phyloP scores from a whole-genome alignment of 208 protist species.

The Wallacemonas sp. region DNA sequence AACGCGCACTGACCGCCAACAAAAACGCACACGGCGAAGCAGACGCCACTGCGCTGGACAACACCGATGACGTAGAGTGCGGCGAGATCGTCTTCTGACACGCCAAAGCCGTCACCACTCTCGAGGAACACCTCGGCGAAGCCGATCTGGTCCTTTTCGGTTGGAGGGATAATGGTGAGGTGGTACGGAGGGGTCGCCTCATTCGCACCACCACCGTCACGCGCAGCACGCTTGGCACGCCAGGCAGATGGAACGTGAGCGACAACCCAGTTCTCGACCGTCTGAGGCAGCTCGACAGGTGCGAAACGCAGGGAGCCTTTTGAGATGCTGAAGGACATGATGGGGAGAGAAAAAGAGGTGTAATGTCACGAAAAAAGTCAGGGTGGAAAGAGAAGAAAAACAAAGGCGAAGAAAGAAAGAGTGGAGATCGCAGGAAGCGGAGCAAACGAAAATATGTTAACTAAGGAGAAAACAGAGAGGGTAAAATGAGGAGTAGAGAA shows the following conservation, averaged over 20 bases:
- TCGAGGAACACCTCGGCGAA: constrained; percentile 12
- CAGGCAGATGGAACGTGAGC: constrained; percentile 11
- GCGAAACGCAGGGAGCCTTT: constrained; percentile 13
- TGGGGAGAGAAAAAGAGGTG: constrained; percentile 6
- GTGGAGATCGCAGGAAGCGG: background rate
- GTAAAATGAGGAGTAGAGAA: background rate
- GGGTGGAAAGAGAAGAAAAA: constrained; percentile 13
- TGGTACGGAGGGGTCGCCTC: constrained; percentile 18
- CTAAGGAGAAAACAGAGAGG: background rate
- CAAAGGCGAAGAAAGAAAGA: constrained; percentile 14
- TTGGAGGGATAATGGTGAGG: constrained; percentile 17
- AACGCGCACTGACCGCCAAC: constrained; percentile 9
- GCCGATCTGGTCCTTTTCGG: constrained; percentile 8
- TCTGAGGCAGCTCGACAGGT: constrained; percentile 2
- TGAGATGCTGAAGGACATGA: background rate
- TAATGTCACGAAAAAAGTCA: constrained; percentile 9
- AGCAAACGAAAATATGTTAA: too few species aligned
- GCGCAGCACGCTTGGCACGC: background rate
- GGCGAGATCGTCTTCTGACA: constrained; percentile 5
- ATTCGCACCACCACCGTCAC: constrained; percentile 17
- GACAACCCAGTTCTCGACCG: background rate
- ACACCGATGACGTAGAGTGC: constrained; percentile 17
- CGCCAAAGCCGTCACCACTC: background rate
- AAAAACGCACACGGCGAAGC: constrained; percentile 18
- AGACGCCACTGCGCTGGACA: constrained; percentile 15